phyloP scores from a whole-genome alignment of 2,329 filamentous ascomycete genomes.

The Trichoderma brevicompactum region DNA sequence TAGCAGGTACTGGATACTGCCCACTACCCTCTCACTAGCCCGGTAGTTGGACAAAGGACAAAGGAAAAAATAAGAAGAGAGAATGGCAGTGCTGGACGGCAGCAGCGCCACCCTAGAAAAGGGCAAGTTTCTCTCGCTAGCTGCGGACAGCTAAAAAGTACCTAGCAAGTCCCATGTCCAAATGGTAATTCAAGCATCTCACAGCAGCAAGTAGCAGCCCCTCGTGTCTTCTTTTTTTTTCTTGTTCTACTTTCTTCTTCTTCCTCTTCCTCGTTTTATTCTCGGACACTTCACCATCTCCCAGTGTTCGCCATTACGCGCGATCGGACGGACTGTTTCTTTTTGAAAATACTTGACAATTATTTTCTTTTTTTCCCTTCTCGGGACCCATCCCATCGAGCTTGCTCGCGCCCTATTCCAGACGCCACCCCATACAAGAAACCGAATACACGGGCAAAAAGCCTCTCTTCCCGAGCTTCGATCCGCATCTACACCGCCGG shows the following conservation, averaged over 20 bases:
- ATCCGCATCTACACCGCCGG: not conserved
- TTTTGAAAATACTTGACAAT: not conserved
- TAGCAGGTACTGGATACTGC: not conserved
- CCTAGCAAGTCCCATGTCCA: slow-evolving; percentile 7
- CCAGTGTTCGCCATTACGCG: not conserved
- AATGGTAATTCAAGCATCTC: not conserved
- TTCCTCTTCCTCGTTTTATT: not conserved
- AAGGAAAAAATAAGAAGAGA: too few species aligned
- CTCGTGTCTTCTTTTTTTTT: slow-evolving; percentile 19
- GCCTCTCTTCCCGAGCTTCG: slow-evolving; percentile 4
- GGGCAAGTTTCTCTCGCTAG: not conserved
- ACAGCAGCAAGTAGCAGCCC: slow-evolving; percentile 3
- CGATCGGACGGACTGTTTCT: not conserved
- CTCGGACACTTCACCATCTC: not conserved
- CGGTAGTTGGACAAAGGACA: not conserved
- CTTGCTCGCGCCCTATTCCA: not conserved
- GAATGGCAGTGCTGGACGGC: not conserved
- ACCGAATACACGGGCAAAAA: not conserved
- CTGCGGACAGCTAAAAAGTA: slow-evolving; percentile 1
- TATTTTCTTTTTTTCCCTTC: not conserved
- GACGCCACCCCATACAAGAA: not conserved
- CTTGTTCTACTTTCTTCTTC: not conserved
- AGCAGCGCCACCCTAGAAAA: slow-evolving; percentile 4
- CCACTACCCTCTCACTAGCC: not conserved
- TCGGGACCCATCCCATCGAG: not conserved